Base-by-base conservation (phyloP, 306 rosid genomes). In the Vachellia pachyceras region DNA sequence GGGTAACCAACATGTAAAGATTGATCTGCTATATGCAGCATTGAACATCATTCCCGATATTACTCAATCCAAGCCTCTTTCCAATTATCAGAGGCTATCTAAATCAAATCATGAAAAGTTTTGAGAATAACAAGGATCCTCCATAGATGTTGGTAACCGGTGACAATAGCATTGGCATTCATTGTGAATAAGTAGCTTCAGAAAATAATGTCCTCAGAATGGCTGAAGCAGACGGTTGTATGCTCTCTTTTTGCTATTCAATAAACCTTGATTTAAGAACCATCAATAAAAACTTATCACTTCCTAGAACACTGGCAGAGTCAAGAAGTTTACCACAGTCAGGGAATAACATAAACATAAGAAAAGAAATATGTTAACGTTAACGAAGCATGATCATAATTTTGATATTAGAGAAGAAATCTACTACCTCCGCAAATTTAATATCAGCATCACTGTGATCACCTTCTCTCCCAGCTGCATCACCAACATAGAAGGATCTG, bases 371-470 rank as follows among this genome's bases (percentile, higher is more conserved):
- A 6, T 13, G 40, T 23, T 6, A 60, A 37, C 41, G 37, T 47
- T 37, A 17, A 10, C 46, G 64, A 23, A 50, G 69, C 14, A 18
- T 23, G 46, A 14, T 65, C 40, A 64, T 40, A 5, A 74, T 74
- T 74, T 12, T 37, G 22, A 18, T 39, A 47, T 13, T 79, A 54
- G 52, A 22, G 14, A 10, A 33, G 22, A 36, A 44, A 79, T 40
- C 47, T 14, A 82, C 50, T 83, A 95, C 98, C 98, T 95, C 82
- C 5, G 97, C 97, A 83, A 95, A 95, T 80, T 86, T 89, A 47
- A 89, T 80, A 87, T 95, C 99, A 63, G 97, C 93, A 80, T 92
- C 98, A 83, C 99, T 90, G 35, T 95, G 99, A 88, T 95, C 99
- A 3, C 81, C 78, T 18, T 37, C 15, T 90, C 99, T 88, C 49